phyloP scores from a whole-genome alignment of 2,329 filamentous ascomycete species.

The Aotearoamyces nothofagi region DNA sequence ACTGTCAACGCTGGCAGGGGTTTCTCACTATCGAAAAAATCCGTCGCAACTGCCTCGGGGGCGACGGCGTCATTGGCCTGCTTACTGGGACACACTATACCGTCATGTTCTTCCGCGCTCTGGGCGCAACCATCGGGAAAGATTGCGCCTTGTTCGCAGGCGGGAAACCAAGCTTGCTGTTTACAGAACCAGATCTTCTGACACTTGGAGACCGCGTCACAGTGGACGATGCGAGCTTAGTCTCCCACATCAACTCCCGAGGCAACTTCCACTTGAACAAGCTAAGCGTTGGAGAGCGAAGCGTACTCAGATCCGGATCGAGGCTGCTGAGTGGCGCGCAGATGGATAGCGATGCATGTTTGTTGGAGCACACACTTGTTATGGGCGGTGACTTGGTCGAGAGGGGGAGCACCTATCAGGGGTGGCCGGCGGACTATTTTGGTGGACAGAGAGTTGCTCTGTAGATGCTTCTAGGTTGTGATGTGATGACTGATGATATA shows the following conservation, averaged over 20 bases:
- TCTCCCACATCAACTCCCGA: constrained; percentile 39
- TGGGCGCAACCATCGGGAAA: constrained; percentile 36
- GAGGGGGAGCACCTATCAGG: constrained; percentile 33
- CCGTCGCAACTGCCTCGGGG: constrained; percentile 31
- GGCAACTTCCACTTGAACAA: constrained; percentile 39
- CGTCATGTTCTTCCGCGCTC: constrained; percentile 33
- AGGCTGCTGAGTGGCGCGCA: constrained; percentile 34
- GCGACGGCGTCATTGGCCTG: constrained; percentile 33
- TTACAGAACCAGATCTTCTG: constrained; percentile 41
- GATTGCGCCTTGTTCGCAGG: constrained; percentile 40
- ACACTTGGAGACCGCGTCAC: constrained; percentile 34
- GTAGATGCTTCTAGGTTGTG: no score
- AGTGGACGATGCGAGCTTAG: constrained; percentile 39
- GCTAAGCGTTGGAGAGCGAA: constrained; percentile 32
- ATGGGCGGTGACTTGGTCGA: constrained; percentile 40
- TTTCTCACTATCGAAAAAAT: constrained; percentile 35
- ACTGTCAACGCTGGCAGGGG: constrained; percentile 43
- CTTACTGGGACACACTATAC: constrained; percentile 37
- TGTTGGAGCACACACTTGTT: constrained; percentile 41
- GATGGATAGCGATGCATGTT: constrained; percentile 35
- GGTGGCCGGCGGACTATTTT: constrained; percentile 35
- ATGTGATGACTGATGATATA: no score
- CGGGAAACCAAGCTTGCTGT: constrained; percentile 33
- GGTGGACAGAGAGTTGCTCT: constrained; percentile 11
- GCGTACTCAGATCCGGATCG: constrained; percentile 34